Evolutionary conservation across 257 asterid genomes (phyloP).

Genomic region (Rubia yunnanensis): DNA sequence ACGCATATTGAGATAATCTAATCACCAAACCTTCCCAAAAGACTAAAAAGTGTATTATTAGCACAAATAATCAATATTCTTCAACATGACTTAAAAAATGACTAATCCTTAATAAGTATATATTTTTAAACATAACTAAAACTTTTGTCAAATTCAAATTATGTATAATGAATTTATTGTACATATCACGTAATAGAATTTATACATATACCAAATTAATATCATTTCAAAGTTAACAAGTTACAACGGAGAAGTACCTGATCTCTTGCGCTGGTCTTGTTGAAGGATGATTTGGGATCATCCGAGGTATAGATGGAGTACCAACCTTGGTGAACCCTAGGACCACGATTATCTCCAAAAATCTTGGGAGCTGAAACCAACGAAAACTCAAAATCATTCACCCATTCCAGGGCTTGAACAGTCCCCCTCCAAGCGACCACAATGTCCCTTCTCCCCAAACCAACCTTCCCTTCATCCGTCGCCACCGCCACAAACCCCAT

Average conservation of each 20-base stretch:
- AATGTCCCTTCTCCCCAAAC: constrained; percentile 71
- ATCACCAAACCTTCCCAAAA: neutral
- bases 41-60: no score
- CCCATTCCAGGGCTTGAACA: constrained; percentile 52
- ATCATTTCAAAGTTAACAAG: no score
- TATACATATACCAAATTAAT: no score
- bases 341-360: constrained; percentile 25
- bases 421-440: constrained; percentile 85
- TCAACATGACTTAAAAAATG: no score
- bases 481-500: constrained; percentile 86
- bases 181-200: no score
- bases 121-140: no score
- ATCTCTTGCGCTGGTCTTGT: constrained; percentile 46
- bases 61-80: no score
- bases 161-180: no score
- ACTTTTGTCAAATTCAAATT: no score
- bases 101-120: no score
- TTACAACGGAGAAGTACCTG: constrained; percentile 3
- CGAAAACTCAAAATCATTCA: constrained; percentile 47
- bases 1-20: neutral
- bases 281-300: constrained; percentile 53
- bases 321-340: constrained; percentile 71
- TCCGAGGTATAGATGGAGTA: constrained; percentile 64
- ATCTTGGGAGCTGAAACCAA: constrained; percentile 45
- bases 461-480: constrained; percentile 54